Percentiles rank a stretch among this genome's conserved stretches.
Evolutionary conservation across 2,329 filamentous ascomycete species (phyloP).

Genomic region (Gnomoniopsis smithogilvyi): DNA sequence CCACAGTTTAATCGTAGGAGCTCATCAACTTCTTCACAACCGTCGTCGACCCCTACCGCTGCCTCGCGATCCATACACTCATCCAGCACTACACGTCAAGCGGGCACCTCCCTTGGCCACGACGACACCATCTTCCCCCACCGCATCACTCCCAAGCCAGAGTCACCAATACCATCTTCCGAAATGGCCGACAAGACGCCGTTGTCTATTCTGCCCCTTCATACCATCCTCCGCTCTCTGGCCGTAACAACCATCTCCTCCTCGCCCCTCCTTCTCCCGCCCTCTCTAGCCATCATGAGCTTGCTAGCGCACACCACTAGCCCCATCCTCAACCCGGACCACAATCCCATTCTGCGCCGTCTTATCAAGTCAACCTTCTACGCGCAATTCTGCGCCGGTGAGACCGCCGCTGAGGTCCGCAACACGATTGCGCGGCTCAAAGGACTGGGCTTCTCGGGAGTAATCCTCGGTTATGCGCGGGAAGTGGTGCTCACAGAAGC

Average conservation of each 20-base stretch:
- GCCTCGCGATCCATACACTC: conserved; percentile 27
- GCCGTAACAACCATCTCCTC: conserved; percentile 68
- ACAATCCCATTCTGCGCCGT: conserved; percentile 66
- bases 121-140: conserved; percentile 13
- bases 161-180: conserved; percentile 4
- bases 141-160: conserved; percentile 12
- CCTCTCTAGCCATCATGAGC: conserved; percentile 67
- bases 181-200: conserved; percentile 33
- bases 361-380: conserved; percentile 83
- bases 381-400: conserved; percentile 85
- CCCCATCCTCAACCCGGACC: conserved; percentile 68
- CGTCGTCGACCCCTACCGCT: conserved; percentile 10
- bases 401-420: conserved; percentile 65
- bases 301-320: conserved; percentile 67
- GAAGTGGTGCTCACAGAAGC: conserved; percentile 70
- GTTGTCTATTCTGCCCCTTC: conserved; percentile 64
- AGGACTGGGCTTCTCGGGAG: conserved; percentile 73
- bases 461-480: conserved; percentile 79
- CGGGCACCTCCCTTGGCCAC: conserved; percentile 16
- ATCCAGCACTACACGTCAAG: conserved; percentile 10
- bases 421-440: conserved; percentile 64
- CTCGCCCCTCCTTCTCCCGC: conserved; percentile 64
- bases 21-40: conserved; percentile 3
- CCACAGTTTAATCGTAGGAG: conserved; percentile 17
- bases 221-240: conserved; percentile 65